Conservation (phyloP, 305 asterid genomes). For the Rubia peregrina region DNA sequence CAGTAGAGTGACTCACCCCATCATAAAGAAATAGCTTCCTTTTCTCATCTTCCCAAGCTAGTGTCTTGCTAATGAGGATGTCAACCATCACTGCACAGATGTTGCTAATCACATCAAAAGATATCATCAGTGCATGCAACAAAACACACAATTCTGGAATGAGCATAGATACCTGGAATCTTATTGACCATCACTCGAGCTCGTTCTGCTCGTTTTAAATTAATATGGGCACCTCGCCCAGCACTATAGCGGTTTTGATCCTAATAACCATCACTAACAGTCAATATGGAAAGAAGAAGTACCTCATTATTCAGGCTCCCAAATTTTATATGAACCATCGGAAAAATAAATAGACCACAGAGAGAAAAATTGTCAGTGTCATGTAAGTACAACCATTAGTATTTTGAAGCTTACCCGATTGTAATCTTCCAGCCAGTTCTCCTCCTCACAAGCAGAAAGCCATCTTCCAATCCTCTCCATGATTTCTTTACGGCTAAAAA, state of each 20-base stretch:
- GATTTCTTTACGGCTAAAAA: slow-evolving; percentile 73
- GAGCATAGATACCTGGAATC: slow-evolving; percentile 61
- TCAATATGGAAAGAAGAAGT: slow-evolving; percentile 15
- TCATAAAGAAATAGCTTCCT: slow-evolving; percentile 75
- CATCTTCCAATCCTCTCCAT: slow-evolving; percentile 75
- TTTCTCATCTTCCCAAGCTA: slow-evolving; percentile 87
- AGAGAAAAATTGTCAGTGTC: too few relatives aligned
- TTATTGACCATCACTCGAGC: slow-evolving; percentile 71
- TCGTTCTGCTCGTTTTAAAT: slow-evolving; percentile 86
- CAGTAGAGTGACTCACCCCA: slow-evolving; percentile 53
- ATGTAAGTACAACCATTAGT: neutral
- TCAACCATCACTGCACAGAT: slow-evolving; percentile 66
- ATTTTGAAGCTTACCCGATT: slow-evolving; percentile 44
- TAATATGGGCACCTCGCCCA: slow-evolving; percentile 91
- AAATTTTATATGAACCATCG: neutral
- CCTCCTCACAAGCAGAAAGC: slow-evolving; percentile 97
- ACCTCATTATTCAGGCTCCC: slow-evolving; percentile 6
- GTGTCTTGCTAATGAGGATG: slow-evolving; percentile 58
- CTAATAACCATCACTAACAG: slow-evolving; percentile 29
- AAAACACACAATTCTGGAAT: slow-evolving; percentile 8
- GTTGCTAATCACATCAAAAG: slow-evolving; percentile 22
- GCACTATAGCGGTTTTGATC: slow-evolving; percentile 79
- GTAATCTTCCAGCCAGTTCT: slow-evolving; percentile 91
- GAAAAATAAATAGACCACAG: neutral
- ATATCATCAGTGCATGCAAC: slow-evolving; percentile 14